These are phyloP conservation scores for Taphrina flavorubra DNA, from an alignment of 1,139 yeast species.

Conservation along the genomic window DNA sequence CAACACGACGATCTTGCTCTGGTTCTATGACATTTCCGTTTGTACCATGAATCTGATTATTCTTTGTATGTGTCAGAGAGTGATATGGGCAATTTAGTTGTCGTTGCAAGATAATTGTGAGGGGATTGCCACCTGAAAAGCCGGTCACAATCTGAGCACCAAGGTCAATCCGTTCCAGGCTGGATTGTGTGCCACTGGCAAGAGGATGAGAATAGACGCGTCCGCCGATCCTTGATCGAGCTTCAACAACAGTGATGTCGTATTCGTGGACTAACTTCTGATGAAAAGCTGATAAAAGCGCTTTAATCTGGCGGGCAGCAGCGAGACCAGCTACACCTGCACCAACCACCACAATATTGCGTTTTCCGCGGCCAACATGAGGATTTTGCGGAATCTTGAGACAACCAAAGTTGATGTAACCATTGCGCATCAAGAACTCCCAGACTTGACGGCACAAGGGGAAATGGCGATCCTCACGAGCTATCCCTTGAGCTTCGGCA, in stretches of 20 bases:
- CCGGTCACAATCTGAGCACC: conserved; percentile 57
- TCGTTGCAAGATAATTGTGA: conserved; percentile 53
- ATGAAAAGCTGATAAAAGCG: conserved; percentile 52
- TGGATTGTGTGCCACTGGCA: conserved; percentile 43
- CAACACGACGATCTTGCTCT: conserved; percentile 51
- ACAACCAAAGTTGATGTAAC: conserved; percentile 57
- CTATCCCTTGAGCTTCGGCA: conserved; percentile 57
- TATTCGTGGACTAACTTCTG: conserved; percentile 52
- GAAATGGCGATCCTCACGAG: conserved; percentile 54
- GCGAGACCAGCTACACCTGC: conserved; percentile 57
- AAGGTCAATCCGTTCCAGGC: conserved; percentile 51
- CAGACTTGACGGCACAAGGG: conserved; percentile 56
- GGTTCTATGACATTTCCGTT: conserved; percentile 50
- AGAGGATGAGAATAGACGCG: conserved; percentile 55
- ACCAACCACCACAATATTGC: conserved; percentile 52
- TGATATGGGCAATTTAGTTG: conserved; percentile 55
- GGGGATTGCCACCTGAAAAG: conserved; percentile 56
- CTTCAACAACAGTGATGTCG: conserved; percentile 54
- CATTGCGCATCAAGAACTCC: conserved; percentile 55
- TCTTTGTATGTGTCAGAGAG: conserved; percentile 51
- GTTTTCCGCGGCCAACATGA: conserved; percentile 4
- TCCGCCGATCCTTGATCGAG: conserved; percentile 56
- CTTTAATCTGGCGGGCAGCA: conserved; percentile 56
- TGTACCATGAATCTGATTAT: conserved; percentile 50
- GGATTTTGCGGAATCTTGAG: conserved; percentile 49